Percentiles rank a stretch among this genome's conserved stretches.
Evolutionary conservation across 345 rosid genomes (phyloP).

Genomic region (Gossypium sturtianum): DNA sequence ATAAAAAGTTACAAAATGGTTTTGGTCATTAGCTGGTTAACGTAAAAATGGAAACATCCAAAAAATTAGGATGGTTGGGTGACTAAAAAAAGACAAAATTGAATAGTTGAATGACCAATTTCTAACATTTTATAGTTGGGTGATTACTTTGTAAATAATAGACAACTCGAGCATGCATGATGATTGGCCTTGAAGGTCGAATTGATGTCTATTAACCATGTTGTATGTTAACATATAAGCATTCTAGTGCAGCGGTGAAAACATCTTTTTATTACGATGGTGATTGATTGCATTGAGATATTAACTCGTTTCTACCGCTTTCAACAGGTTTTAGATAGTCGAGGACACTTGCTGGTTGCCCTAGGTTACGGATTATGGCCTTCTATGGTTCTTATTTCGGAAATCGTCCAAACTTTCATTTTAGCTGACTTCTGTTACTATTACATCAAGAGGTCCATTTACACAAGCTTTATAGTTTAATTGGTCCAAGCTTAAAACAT

Average conservation of each 20-base stretch:
- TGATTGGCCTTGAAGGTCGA: background rate
- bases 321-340: slow-evolving; percentile 80
- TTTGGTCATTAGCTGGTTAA: background rate
- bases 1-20: no score
- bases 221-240: background rate
- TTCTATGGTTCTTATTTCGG: slow-evolving; percentile 94
- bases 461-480: background rate
- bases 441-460: slow-evolving; percentile 70
- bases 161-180: background rate
- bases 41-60: no score
- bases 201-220: background rate
- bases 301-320: background rate
- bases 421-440: slow-evolving; percentile 98
- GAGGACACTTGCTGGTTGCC: slow-evolving; percentile 89
- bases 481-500: background rate
- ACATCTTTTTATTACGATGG: background rate
- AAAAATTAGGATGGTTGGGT: no score
- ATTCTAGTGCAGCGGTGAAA: background rate
- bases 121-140: no score
- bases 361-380: slow-evolving; percentile 99
- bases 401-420: slow-evolving; percentile 97
- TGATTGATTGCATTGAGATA: background rate
- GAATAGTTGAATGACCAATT: no score
- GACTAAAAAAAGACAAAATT: no score
- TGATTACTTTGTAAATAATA: background rate